Evolutionary conservation across 371 early-diverging fungal species (phyloP).

Genomic region (Encephalitozoon hellem): DNA sequence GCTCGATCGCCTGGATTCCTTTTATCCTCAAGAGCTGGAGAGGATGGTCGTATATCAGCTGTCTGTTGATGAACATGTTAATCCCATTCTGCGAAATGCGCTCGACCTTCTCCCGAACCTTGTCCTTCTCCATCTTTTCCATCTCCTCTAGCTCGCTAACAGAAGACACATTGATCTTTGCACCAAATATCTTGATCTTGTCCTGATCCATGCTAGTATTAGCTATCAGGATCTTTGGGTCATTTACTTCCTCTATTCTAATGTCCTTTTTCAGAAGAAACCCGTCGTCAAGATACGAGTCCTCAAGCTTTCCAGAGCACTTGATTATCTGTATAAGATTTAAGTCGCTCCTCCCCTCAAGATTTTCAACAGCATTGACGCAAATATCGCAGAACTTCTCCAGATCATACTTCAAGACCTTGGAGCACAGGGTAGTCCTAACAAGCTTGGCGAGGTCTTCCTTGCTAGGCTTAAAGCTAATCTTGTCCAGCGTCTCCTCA

Average conservation of each 20-base stretch:
- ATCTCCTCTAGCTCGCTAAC: constrained; percentile 90
- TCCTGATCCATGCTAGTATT: constrained; percentile 88
- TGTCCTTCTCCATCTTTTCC: constrained; percentile 92
- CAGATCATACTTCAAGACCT: constrained; percentile 87
- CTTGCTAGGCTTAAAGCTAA: constrained; percentile 70
- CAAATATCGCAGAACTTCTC: constrained; percentile 87
- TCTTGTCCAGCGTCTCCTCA: constrained; percentile 70
- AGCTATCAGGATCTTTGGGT: constrained; percentile 84
- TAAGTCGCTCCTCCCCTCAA: constrained; percentile 64
- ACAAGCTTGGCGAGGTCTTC: constrained; percentile 63
- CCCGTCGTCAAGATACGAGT: constrained; percentile 89
- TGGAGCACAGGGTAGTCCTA: constrained; percentile 88
- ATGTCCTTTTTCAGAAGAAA: constrained; percentile 95
- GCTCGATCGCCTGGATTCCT: constrained; percentile 89
- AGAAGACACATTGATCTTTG: constrained; percentile 85
- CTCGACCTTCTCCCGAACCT: constrained; percentile 95
- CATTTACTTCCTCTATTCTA: constrained; percentile 84
- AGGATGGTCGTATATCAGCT: constrained; percentile 99
- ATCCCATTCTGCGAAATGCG: constrained; percentile 67
- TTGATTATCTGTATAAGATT: constrained; percentile 98
- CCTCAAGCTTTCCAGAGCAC: constrained; percentile 81
- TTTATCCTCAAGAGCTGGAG: constrained; percentile 90
- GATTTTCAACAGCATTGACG: constrained; percentile 78
- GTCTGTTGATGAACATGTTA: constrained; percentile 95
- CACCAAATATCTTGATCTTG: constrained; percentile 98